Evolutionary conservation across 805 yeast genomes (phyloP), one percentile per base, ranked within the genome.

Genomic region (Kluyveromyces nonfermentans): DNA sequence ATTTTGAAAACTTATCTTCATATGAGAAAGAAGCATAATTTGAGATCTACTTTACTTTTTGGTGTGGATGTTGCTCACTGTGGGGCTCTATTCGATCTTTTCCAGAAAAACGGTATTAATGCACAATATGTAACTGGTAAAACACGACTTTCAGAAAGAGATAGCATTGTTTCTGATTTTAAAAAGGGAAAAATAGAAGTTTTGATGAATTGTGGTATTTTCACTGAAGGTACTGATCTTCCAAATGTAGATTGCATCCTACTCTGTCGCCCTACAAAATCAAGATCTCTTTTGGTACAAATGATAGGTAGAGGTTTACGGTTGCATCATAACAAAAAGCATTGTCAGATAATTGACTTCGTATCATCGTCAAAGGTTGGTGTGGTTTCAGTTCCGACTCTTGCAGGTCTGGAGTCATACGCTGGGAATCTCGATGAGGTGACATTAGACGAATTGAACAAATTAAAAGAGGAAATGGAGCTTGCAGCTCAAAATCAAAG

Each of bases 211-310:
- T 93, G 95, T 59, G 86, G 84, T 15, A 85, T 89, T 5, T 82
- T 90, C 53, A 89, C 96, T 0, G 97, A 89, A 60, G 97, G 97
- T 0, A 87, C 97, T 0, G 97, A 89, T 64, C 80, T 90, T 16
- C 97, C 97, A 2, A 80, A 80, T 48, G 82, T 88, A 45, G 97
- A 89, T 56, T 80, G 87, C 25, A 67, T 89, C 10, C 68, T 89
- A 22, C 61, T 89, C 28, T 84, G 85, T 3, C 66, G 96, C 30
- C 96, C 96, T 1, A 85, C 96, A 0, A 72, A 72, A 46, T 88
- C 96, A 1, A 65, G 78, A 28, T 77, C 83, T 0, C 63, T 89
- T 35, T 63, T 86, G 32, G 71, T 79, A 15, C 97, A 89, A 57
- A 89, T 89, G 96, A 73, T 89, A 16, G 97, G 97, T 0, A 70